These are phyloP conservation scores for Verticillium alfalfae DNA, from an alignment of 2,329 filamentous ascomycete genomes.

Conservation along the genomic window DNA sequence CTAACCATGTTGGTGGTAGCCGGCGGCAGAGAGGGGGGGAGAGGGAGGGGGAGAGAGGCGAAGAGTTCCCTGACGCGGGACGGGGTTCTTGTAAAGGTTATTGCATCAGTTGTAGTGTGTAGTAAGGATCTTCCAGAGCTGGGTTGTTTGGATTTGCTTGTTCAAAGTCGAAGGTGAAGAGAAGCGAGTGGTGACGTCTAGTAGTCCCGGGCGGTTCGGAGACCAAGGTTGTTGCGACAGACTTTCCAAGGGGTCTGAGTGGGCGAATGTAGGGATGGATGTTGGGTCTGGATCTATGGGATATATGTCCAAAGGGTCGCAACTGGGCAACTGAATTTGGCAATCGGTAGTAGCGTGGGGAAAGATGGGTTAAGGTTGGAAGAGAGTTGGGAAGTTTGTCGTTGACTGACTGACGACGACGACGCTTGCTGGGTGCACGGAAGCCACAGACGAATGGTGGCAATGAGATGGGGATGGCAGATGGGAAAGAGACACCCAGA, in stretches of 20 bases:
- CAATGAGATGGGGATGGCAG: neutral
- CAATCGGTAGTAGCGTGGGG: neutral
- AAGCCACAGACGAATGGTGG: neutral
- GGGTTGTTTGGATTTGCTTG: neutral
- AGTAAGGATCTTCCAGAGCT: neutral
- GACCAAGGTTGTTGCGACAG: neutral
- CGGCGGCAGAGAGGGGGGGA: slow-evolving; percentile 10
- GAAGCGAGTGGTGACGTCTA: neutral
- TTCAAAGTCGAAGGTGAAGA: neutral
- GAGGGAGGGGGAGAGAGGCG: neutral
- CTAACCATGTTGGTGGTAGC: slow-evolving; percentile 20
- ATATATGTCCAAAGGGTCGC: neutral
- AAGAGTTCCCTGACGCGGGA: slow-evolving; percentile 7
- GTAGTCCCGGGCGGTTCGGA: neutral
- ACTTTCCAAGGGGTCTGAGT: neutral
- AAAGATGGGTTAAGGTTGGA: neutral
- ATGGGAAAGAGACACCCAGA: neutral
- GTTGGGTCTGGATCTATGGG: neutral
- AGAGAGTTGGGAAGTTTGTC: neutral
- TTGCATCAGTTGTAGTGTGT: neutral
- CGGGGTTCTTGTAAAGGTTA: slow-evolving; percentile 3
- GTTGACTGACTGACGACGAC: neutral
- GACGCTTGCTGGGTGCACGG: neutral
- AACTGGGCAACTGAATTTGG: neutral
- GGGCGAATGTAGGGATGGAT: neutral